Evolutionary conservation across 805 yeast genomes (phyloP), one percentile per base, ranked within the genome.

Genomic region (Pichia phayaonensis): DNA sequence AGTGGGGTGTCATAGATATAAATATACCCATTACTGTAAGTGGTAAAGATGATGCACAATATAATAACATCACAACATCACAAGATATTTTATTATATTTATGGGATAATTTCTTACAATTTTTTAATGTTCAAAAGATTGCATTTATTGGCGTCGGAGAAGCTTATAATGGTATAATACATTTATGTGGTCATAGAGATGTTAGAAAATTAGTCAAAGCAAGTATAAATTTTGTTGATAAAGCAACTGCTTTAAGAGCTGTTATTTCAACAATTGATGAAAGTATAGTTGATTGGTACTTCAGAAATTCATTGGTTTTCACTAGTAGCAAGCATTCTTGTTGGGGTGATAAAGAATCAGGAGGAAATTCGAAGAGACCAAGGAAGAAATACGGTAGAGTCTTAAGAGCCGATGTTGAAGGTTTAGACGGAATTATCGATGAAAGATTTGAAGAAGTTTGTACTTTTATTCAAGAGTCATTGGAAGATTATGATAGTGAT

Each of bases 331-430:
- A 75, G 52, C 95, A 94, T 65, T 73, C 85, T 7, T 85, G 94
- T 56, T 92, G 97, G 97, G 84, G 81, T 26, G 63, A 57, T 26
- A 63, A 62, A 26, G 61, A 61, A 20, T 54, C 56, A 42, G 54
- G 38, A 34, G 38, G 51, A 15, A 56, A 66, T 21, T 58, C 52
- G 47, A 89, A 88, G 61, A 77, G 83, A 62, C 96, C 96, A 39
- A 79, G 98, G 63, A 82, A 87, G 66, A 92, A 90, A 66, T 89
- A 83, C 61, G 99, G 99, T 22, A 77, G 97, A 53, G 96, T 94
- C 3, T 67, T 90, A 47, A 80, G 83, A 58, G 78, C 94, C 7
- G 81, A 81, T 42, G 70, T 74, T 24, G 92, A 85, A 58, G 90
- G 92, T 1, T 62, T 90, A 52, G 84, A 81, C 69, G 86, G 85